Evolutionary conservation across 2,329 filamentous ascomycete genomes (phyloP).

Genomic region (Penicillium rolfsii): DNA sequence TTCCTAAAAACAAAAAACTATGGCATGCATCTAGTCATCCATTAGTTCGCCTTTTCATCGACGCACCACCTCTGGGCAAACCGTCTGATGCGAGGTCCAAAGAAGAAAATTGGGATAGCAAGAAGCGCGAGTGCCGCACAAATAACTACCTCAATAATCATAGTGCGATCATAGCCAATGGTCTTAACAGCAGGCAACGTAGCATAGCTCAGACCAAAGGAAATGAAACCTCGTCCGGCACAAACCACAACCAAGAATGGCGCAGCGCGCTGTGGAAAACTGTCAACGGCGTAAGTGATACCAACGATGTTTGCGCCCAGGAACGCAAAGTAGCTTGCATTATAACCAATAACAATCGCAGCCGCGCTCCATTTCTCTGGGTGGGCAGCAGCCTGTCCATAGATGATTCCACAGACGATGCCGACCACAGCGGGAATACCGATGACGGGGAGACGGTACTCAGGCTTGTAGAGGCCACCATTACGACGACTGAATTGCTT

Average conservation of each 20-base stretch:
- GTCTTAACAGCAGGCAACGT: slow-evolving; percentile 12
- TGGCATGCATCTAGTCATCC: neutral
- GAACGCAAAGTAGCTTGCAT: slow-evolving; percentile 20
- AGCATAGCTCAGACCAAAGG: slow-evolving; percentile 18
- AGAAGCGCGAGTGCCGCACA: slow-evolving; percentile 1
- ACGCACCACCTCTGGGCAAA: neutral
- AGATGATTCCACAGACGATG: slow-evolving; percentile 14
- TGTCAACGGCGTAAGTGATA: slow-evolving; percentile 20
- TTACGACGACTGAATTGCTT: slow-evolving; percentile 6
- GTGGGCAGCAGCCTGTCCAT: slow-evolving; percentile 11
- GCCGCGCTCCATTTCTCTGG: slow-evolving; percentile 12
- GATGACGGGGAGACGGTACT: slow-evolving; percentile 17
- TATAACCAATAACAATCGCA: slow-evolving; percentile 12
- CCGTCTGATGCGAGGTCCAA: neutral
- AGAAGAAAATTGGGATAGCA: slow-evolving; percentile 1
- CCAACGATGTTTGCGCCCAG: slow-evolving; percentile 19
- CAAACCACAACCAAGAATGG: slow-evolving; percentile 20
- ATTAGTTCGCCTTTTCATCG: neutral
- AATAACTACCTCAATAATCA: slow-evolving; percentile 7
- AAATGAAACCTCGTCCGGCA: slow-evolving; percentile 12
- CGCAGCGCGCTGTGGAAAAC: slow-evolving; percentile 16
- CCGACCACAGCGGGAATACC: slow-evolving; percentile 16
- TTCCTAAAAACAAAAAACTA: slow-evolving; percentile 6
- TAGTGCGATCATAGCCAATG: slow-evolving; percentile 16
- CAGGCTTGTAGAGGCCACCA: slow-evolving; percentile 15